Evolutionary conservation across 2,329 filamentous ascomycete genomes (phyloP), one percentile per base, ranked within the genome.

Genomic region (Claviceps quebecensis): DNA sequence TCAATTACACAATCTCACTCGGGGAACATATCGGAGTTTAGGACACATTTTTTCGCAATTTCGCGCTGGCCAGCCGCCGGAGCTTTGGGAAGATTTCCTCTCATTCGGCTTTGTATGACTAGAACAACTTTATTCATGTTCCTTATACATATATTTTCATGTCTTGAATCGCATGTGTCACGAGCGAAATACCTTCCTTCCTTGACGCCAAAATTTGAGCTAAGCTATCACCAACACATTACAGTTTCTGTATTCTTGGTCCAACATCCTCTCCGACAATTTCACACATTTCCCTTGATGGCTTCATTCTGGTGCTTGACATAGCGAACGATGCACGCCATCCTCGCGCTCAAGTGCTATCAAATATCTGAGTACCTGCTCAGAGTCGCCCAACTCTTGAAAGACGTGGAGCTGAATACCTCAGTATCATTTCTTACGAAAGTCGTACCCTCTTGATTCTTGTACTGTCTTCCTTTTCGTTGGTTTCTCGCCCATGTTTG

Each of bases 21-120:
- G 58, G 9, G 56, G 58, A 56, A 54, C 58, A 23, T 45, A 56
- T 55, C 57, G 59, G 63, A 64, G 64, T 65, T 64, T 58, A 56
- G 61, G 51, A 48, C 40, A 41, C 50, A 45, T 44, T 54, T 51
- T 39, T 48, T 19, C 19, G 36, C 37, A 39, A 39, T 39, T 34
- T 38, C 44, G 37, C 44, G 36, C 43, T 40, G 19, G 49, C 17
- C 7, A n/a, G 41, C 44, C n/a, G 19, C 8, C 9, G 44, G 36
- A 9, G 7, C 17, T 36, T 22, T 23, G 29, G 9, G 29, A 11
- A 9, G 29, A 11, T 44, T 19, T 16, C 26, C 26, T 22, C 29
- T 8, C 3, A 26, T 44, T 44, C 23, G 22, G 22, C 19, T 23
- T 23, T 53, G 51, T 53, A 53, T 37, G 26, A 50, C 43, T 47